Base-by-base conservation (phyloP, 192 early-diverging fungal genomes). In the Gamsiella multidivaricata region DNA sequence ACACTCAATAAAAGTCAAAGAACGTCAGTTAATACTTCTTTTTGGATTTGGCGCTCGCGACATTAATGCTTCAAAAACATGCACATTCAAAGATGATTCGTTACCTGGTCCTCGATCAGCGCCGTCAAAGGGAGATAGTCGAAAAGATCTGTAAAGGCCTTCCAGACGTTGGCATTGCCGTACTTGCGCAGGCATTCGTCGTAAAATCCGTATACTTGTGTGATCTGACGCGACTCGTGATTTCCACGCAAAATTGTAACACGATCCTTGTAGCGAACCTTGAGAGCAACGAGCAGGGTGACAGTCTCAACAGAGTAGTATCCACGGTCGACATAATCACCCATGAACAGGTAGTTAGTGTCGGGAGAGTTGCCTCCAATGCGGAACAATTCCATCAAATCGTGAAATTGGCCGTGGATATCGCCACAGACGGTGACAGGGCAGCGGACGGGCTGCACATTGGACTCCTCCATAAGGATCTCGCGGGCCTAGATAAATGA, bases 381-480 rank as follows among this genome's bases (percentile, higher is more conserved):
- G 60, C 91, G 91, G 83, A 98, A 97, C 26, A 99, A 91, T 83
- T 98, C 96, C 71, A 96, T 93, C 47, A 98, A 85, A 79, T 98
- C 98, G 78, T 96, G 95, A 76, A 98, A 98, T 82, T 99, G 98
- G n/a, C 98, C 98, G 73, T 99, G 98, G 46, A 99, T 96, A 81
- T 99, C 98, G 56, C 97, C 98, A 81, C 95, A 97, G 46, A 99
- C 96, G 50, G 96, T 99, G 31, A 99, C 96, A n/a, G 97, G 97
- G 61, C 95, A 91, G 57, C 91, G 86, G n/a, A 99, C 96, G 26
- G 96, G 96, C 80, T 98, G 96, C 47, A 99, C 96, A 81, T 99
- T 99, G 39, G 93, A 94, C 69, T 99, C 97, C 80, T 96, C 91
- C 84, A 93, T 91, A 20, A 99, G 86, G 49, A 99, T 92, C 79